Percentiles rank a stretch among this genome's conserved stretches.
phyloP scores from a whole-genome alignment of 164 flowering plant genomes.

The Protea cynaroides region DNA sequence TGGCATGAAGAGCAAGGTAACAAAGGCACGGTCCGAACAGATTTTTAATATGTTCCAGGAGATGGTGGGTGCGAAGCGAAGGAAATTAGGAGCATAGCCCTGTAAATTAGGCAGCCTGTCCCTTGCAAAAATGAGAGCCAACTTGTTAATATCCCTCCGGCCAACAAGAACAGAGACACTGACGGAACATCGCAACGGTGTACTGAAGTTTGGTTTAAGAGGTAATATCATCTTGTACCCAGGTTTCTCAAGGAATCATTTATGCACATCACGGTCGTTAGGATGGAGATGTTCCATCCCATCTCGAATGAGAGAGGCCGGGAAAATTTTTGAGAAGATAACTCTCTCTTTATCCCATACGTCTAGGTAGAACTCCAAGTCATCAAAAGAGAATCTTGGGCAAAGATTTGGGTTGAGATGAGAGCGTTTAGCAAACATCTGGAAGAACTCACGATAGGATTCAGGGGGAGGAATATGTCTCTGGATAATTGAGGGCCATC shows the following conservation, averaged over 20 bases:
- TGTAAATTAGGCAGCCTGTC: no score
- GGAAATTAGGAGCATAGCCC: no score
- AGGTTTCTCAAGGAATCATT: conserved; percentile 44
- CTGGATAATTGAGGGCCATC: conserved; percentile 90
- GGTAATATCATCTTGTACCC: conserved; percentile 79
- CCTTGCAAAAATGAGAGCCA: conserved; percentile 59
- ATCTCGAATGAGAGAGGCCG: conserved; percentile 48
- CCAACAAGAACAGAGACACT: conserved; percentile 72
- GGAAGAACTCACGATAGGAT: conserved; percentile 60
- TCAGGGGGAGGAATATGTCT: conserved; percentile 33
- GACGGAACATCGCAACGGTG: conserved; percentile 38
- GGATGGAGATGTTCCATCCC: conserved; percentile 50
- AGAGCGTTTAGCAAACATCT: conserved; percentile 55
- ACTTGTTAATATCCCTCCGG: conserved; percentile 60
- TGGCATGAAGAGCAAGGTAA: conserved; percentile 74
- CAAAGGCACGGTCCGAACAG: no score
- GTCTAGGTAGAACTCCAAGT: conserved; percentile 77
- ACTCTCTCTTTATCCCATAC: conserved; percentile 57
- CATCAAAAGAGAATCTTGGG: conserved; percentile 66
- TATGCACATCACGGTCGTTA: conserved; percentile 45
- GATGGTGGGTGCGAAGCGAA: conserved; percentile 67
- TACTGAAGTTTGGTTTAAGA: conserved; percentile 53
- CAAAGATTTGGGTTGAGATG: conserved; percentile 42
- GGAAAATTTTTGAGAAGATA: conserved; percentile 70
- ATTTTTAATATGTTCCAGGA: conserved; percentile 62